A percentile compares a stretch with the other conserved stretches of the same genome.
These are phyloP conservation scores for Eutypa lata DNA, from an alignment of 2,329 filamentous ascomycete species.

Conservation along the genomic window DNA sequence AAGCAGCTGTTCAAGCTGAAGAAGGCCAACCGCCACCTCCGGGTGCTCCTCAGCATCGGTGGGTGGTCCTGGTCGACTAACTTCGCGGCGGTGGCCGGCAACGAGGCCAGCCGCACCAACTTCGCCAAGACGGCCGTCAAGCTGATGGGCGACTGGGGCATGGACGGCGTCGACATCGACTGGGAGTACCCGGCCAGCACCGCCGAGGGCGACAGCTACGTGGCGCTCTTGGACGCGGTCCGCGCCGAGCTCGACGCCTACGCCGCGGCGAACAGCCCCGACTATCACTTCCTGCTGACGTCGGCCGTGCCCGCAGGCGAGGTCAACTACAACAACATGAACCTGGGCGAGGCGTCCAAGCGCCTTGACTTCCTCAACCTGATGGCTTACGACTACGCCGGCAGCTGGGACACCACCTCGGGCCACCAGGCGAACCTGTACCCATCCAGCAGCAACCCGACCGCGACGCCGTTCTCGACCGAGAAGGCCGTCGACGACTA, in stretches of 20 bases:
- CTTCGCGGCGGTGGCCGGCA: slow-evolving; percentile 66
- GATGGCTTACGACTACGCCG: slow-evolving; percentile 74
- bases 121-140: slow-evolving; percentile 70
- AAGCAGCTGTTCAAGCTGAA: slow-evolving; percentile 80
- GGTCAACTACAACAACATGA: slow-evolving; percentile 43
- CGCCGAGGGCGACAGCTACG: slow-evolving; percentile 40
- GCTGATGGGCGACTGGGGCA: slow-evolving; percentile 70
- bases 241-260: slow-evolving; percentile 48
- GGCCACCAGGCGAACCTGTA: slow-evolving; percentile 74
- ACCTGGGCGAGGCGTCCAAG: slow-evolving; percentile 42
- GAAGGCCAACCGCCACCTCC: slow-evolving; percentile 72
- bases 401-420: slow-evolving; percentile 60
- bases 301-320: slow-evolving; percentile 51
- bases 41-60: slow-evolving; percentile 76
- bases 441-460: slow-evolving; percentile 47
- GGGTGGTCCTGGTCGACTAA: slow-evolving; percentile 82
- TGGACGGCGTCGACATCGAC: slow-evolving; percentile 41
- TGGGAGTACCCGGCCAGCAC: slow-evolving; percentile 38
- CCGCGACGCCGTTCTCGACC: slow-evolving; percentile 67
- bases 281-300: slow-evolving; percentile 52
- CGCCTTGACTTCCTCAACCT: slow-evolving; percentile 56
- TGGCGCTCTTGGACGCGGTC: slow-evolving; percentile 41
- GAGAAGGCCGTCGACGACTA: slow-evolving; percentile 65
- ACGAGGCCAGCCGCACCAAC: slow-evolving; percentile 53
- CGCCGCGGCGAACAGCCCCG: slow-evolving; percentile 37